A percentile compares a stretch with the other conserved stretches of the same genome.
phyloP scores from a whole-genome alignment of 139 green algal species.

The Desmodesmus armatus region DNA sequence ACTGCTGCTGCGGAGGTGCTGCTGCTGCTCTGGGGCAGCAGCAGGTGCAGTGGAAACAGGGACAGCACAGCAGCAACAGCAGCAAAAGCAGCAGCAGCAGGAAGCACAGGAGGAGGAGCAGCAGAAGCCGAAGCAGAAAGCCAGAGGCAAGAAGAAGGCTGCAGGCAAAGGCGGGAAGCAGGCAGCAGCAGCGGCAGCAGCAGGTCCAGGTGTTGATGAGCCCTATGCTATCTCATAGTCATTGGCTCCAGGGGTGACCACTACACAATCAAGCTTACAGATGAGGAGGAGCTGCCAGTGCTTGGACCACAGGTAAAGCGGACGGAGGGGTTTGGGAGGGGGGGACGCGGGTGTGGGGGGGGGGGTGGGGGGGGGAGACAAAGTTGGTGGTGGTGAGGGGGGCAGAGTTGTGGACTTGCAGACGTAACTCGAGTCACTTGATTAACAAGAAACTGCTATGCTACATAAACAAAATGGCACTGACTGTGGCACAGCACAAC shows the following conservation, averaged over 20 bases:
- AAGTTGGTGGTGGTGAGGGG: too few species aligned
- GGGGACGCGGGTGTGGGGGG: too few species aligned
- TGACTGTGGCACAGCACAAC: background rate
- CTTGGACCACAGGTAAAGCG: conserved; percentile 55
- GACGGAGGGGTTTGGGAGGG: too few species aligned
- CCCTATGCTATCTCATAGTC: conserved; percentile 38
- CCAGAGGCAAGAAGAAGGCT: background rate
- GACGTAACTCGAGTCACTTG: too few species aligned
- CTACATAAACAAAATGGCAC: background rate
- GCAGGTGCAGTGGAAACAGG: background rate
- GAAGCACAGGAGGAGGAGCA: background rate
- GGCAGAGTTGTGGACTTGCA: too few species aligned
- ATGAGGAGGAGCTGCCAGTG: conserved; percentile 56
- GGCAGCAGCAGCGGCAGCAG: background rate
- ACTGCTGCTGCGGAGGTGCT: background rate
- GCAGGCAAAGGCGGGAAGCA: background rate
- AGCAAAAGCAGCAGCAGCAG: too few species aligned
- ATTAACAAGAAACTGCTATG: too few species aligned
- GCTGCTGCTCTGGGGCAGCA: background rate
- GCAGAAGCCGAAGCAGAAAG: background rate
- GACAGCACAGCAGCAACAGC: background rate
- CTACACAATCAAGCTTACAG: conserved; percentile 59
- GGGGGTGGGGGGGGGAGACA: too few species aligned
- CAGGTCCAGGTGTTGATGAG: background rate
- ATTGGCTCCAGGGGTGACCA: conserved; percentile 48